These are phyloP conservation scores for Linnemannia exigua DNA, from an alignment of 192 early-diverging fungal species.

Conservation along the genomic window DNA sequence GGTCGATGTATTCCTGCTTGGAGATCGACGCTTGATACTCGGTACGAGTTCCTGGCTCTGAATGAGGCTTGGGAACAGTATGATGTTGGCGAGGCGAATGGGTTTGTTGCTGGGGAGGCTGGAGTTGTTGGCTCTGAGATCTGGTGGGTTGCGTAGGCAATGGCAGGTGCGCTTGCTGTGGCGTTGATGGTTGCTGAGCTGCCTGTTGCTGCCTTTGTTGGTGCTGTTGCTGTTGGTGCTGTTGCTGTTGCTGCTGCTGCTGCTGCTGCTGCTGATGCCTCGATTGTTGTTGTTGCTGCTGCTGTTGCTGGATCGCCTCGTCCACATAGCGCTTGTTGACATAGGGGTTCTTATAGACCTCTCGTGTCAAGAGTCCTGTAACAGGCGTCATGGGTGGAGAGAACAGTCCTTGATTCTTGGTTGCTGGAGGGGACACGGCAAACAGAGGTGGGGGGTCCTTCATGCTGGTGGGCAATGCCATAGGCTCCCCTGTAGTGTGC, in stretches of 20 bases:
- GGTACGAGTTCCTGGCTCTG: background rate
- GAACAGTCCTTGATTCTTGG: conserved; percentile 10
- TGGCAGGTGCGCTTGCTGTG: background rate
- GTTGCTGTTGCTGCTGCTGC: background rate
- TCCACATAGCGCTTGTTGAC: conserved; percentile 41
- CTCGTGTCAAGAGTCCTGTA: conserved; percentile 34
- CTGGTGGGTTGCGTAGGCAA: background rate
- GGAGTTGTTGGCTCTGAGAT: conserved; percentile 17
- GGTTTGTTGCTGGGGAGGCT: background rate
- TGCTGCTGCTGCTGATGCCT: conserved; percentile 10
- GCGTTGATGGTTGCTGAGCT: background rate
- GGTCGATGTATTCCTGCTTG: conserved; percentile 27
- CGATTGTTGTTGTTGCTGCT: conserved; percentile 6
- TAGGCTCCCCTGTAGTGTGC: conserved; percentile 13
- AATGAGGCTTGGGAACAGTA: background rate
- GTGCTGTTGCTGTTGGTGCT: too few species aligned
- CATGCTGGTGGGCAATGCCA: conserved; percentile 26
- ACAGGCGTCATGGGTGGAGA: conserved; percentile 14
- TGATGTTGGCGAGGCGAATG: conserved; percentile 8
- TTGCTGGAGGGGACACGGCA: conserved; percentile 37
- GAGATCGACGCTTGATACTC: conserved; percentile 4
- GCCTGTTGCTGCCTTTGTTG: background rate
- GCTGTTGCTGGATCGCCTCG: conserved; percentile 30
- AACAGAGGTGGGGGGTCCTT: conserved; percentile 33
- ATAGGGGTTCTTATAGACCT: conserved; percentile 45